Evolutionary conservation across 2,329 filamentous ascomycete genomes (phyloP).

Genomic region (Ophiocordyceps australis): DNA sequence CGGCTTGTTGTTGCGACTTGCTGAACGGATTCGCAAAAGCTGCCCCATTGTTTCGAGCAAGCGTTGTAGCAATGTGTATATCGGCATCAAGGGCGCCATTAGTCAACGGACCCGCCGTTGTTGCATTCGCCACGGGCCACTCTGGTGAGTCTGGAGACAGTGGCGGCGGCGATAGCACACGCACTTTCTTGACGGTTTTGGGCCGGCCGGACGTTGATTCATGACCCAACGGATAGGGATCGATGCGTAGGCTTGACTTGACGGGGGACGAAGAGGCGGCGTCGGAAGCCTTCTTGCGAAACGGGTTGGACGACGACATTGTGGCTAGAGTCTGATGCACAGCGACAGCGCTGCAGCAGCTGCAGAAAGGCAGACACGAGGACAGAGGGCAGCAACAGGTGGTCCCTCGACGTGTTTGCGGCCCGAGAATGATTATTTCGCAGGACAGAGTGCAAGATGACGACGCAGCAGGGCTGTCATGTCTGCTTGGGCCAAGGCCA

Average conservation of each 20-base stretch:
- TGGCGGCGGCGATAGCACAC: conserved; percentile 45
- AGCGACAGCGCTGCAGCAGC: background rate
- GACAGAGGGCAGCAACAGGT: no score
- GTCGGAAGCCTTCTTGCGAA: conserved; percentile 7
- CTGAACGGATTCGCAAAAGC: conserved; percentile 27
- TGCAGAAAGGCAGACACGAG: background rate
- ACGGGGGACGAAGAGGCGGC: conserved; percentile 4
- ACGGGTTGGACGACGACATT: conserved; percentile 9
- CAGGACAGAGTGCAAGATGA: no score
- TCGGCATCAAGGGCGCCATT: no score
- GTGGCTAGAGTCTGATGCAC: background rate
- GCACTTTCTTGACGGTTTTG: conserved; percentile 48
- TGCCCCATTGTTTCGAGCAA: no score
- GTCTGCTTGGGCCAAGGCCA: conserved; percentile 1
- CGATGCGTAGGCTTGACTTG: conserved; percentile 5
- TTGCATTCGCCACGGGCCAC: conserved; percentile 6
- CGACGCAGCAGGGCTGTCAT: conserved; percentile 1
- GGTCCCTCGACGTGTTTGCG: no score
- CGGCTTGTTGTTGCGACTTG: conserved; percentile 33
- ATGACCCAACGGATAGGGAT: conserved; percentile 2
- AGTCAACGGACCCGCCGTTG: no score
- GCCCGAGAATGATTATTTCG: no score
- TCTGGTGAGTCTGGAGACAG: conserved; percentile 33
- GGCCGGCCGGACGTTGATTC: conserved; percentile 13
- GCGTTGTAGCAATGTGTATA: no score